Conservation (phyloP, 371 early-diverging fungal species). For the Mucor saturninus region DNA sequence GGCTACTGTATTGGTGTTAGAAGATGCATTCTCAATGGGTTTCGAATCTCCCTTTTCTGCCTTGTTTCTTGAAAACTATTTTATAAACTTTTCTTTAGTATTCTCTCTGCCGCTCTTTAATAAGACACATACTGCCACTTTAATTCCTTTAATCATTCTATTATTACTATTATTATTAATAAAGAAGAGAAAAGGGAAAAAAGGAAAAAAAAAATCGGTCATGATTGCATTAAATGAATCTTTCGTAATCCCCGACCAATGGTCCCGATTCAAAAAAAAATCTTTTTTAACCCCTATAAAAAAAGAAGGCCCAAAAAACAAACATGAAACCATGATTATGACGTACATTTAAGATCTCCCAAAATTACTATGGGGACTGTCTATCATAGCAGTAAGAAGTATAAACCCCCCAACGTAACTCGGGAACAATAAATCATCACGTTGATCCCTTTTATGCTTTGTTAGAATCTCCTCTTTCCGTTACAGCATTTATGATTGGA, state of each 20-base stretch:
- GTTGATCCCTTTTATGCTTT: too few relatives aligned
- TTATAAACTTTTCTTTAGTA: background rate
- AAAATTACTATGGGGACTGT: too few relatives aligned
- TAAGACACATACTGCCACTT: slow-evolving; percentile 41
- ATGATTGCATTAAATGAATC: background rate
- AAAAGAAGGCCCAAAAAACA: too few relatives aligned
- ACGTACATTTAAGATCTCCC: too few relatives aligned
- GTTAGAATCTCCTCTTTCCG: too few relatives aligned
- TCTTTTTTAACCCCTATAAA: background rate
- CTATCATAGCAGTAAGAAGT: too few relatives aligned
- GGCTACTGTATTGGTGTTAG: slow-evolving; percentile 2
- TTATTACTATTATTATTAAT: background rate
- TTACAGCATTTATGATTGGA: too few relatives aligned
- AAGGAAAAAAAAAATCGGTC: slow-evolving; percentile 6
- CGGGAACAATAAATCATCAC: too few relatives aligned
- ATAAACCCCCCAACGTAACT: too few relatives aligned
- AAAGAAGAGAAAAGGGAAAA: background rate
- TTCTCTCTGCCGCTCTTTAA: background rate
- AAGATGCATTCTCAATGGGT: background rate
- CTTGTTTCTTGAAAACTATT: slow-evolving; percentile 47
- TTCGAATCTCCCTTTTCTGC: slow-evolving; percentile 10
- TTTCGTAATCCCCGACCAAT: slow-evolving; percentile 2
- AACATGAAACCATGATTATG: too few relatives aligned
- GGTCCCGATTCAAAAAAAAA: slow-evolving; percentile 2
- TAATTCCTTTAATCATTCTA: slow-evolving; percentile 51